Evolutionary conservation across 352 stramenopile genomes (phyloP).

Genomic region (Pythium rishiriense): DNA sequence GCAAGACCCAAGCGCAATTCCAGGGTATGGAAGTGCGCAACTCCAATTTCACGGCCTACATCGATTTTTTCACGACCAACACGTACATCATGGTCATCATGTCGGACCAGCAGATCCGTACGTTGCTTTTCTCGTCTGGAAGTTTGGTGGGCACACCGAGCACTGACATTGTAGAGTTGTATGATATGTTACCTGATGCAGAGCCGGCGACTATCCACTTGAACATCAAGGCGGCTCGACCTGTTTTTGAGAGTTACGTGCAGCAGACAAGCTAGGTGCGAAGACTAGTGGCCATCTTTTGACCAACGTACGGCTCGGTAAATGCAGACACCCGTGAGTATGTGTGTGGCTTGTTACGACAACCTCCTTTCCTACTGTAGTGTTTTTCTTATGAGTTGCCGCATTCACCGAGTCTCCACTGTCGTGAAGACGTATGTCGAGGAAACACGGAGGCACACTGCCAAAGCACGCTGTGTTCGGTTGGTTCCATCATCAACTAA

Average conservation of each 20-base stretch:
- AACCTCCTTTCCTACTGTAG: too few species aligned
- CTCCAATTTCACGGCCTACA: constrained; percentile 98
- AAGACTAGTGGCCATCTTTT: too few species aligned
- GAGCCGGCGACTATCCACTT: constrained; percentile 94
- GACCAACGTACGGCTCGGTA: too few species aligned
- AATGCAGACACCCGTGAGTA: too few species aligned
- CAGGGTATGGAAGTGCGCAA: constrained; percentile 97
- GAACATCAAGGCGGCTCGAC: constrained; percentile 96
- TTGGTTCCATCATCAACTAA: not conserved
- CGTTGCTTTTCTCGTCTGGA: not conserved
- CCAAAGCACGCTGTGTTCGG: too few species aligned
- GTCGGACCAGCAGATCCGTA: constrained; percentile 89
- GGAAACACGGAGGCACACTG: too few species aligned
- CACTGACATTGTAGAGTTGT: constrained; percentile 11
- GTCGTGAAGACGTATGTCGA: too few species aligned
- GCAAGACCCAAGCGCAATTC: constrained; percentile 98
- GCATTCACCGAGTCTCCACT: too few species aligned
- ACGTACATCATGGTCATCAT: constrained; percentile 99
- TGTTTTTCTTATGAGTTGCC: too few species aligned
- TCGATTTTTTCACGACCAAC: constrained; percentile 98
- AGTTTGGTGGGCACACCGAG: too few species aligned
- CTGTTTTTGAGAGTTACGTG: constrained; percentile 97
- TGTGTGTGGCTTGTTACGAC: too few species aligned
- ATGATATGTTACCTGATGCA: constrained; percentile 20
- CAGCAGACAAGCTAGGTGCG: constrained; percentile 81